phyloP scores from a whole-genome alignment of 768 basidiomycete species.

The Leccinum obscurum region DNA sequence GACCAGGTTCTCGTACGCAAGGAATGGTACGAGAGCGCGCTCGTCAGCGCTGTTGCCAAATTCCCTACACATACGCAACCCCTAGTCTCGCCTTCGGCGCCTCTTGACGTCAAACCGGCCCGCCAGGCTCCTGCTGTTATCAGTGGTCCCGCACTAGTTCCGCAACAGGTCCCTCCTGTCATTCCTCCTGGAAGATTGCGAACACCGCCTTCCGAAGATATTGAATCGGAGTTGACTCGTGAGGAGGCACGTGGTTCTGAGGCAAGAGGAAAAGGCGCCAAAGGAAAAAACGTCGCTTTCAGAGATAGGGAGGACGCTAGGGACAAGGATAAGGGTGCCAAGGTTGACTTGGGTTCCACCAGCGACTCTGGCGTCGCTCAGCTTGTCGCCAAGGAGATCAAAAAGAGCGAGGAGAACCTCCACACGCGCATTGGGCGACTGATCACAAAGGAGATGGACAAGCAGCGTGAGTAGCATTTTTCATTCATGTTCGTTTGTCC shows the following conservation, averaged over 20 bases:
- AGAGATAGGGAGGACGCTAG: conserved; percentile 56
- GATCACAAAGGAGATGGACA: conserved; percentile 86
- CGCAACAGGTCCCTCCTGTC: conserved; percentile 18
- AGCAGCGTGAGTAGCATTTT: conserved; percentile 63
- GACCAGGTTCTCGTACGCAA: conserved; percentile 85
- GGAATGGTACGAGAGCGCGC: conserved; percentile 80
- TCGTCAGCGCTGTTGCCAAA: conserved; percentile 41
- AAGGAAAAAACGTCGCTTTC: conserved; percentile 61
- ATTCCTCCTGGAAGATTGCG: conserved; percentile 48
- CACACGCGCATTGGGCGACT: conserved; percentile 76
- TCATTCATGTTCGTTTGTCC: conserved; percentile 1
- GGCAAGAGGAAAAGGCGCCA: conserved; percentile 47
- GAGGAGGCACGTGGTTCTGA: conserved; percentile 59
- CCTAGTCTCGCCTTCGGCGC: conserved; percentile 22
- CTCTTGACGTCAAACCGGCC: conserved; percentile 22
- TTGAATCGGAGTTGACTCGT: conserved; percentile 60
- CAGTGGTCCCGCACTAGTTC: conserved; percentile 19
- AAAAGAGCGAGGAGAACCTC: conserved; percentile 78
- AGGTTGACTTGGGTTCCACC: conserved; percentile 31
- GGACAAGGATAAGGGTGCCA: conserved; percentile 36
- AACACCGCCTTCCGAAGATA: conserved; percentile 75
- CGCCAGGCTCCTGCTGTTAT: conserved; percentile 32
- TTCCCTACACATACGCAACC: conserved; percentile 50
- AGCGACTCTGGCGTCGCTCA: conserved; percentile 59
- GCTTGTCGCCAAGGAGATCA: conserved; percentile 72